Evolutionary conservation across 306 rosid species (phyloP), one percentile per base, ranked within the genome.

Genomic region (Sicyos baderoa): DNA sequence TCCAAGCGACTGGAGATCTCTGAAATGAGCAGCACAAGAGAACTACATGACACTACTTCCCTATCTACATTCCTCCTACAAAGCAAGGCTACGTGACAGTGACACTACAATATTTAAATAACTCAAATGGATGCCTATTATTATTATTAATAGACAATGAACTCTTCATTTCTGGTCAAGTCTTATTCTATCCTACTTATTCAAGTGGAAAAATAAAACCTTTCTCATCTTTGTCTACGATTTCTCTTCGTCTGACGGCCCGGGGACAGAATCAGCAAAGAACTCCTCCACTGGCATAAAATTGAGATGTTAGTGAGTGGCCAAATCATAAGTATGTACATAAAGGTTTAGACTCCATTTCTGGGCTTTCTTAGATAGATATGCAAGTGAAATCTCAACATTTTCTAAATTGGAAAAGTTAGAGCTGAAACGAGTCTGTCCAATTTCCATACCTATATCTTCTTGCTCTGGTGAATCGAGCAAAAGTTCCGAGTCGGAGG

Each of bases 381-480:
- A 3, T 68, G 21, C 40, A 27, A 66, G 55, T 21, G 54, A 22
- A 7, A 50, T 49, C 16, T 48, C 21, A 65, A 42, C 54, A 65
- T 65, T 44, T 8, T 16, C 35, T 54, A 64, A 13, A 64, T 64
- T 6, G 12, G 23, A 27, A 27, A 50, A 54, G 6, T 29, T 18
- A 15, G 58, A 52, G 40, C 48, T 9, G 17, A 18, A 10, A 69
- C 37, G 73, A 69, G 58, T 69, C 40, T 16, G 1, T 15, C 69
- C 22, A 37, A 27, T 22, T 44, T 53, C 35, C 50, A 51, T 84
- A 90, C 97, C 99, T 84, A 93, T 84, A 81, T 86, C 99, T 54
- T 93, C 94, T 83, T 85, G 97, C 75, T 90, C 97, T 4, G 97
- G 89, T 50, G 99, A 93, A 72, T 93, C 94, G 8, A 90, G 89